These are phyloP conservation scores for Pleurotus eryngii DNA, from an alignment of 768 basidiomycete species.

Conservation along the genomic window DNA sequence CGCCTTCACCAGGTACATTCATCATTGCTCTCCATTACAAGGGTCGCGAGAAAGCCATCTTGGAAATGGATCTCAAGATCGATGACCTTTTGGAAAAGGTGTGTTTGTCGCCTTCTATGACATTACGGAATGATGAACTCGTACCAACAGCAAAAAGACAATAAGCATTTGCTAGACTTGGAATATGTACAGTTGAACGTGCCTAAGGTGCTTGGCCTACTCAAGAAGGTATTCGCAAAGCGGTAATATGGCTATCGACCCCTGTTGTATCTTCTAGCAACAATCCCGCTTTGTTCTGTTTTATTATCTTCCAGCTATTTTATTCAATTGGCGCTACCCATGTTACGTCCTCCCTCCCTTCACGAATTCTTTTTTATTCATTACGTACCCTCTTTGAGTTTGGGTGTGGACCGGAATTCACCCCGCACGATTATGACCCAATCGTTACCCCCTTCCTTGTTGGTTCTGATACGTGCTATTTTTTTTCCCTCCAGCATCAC, in stretches of 20 bases:
- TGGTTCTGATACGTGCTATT: constrained; percentile 7
- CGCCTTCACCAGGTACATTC: constrained; percentile 96
- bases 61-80: constrained; percentile 99
- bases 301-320: constrained; percentile 9
- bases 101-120: constrained; percentile 14
- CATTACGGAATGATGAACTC: constrained; percentile 2
- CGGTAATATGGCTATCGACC: constrained; percentile 47
- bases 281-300: constrained; percentile 12
- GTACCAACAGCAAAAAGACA: constrained; percentile 87
- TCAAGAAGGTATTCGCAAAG: constrained; percentile 93
- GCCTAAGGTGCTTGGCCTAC: constrained; percentile 85
- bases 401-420: constrained; percentile 3
- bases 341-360: background rate
- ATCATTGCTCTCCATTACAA: constrained; percentile 99
- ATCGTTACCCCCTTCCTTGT: constrained; percentile 14
- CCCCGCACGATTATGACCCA: constrained; percentile 7
- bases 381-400: background rate
- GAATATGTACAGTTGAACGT: constrained; percentile 98
- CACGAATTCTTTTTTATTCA: background rate
- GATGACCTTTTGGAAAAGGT: constrained; percentile 98
- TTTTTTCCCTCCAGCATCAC: constrained; percentile 24
- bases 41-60: constrained; percentile 96
- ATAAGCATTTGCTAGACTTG: constrained; percentile 92
- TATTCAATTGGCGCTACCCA: constrained; percentile 8
- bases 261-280: constrained; percentile 24